Percentiles rank a stretch among this genome's conserved stretches.
Evolutionary conservation across 2,329 filamentous ascomycete genomes (phyloP).

Genomic region (Colletotrichum abscissum): DNA sequence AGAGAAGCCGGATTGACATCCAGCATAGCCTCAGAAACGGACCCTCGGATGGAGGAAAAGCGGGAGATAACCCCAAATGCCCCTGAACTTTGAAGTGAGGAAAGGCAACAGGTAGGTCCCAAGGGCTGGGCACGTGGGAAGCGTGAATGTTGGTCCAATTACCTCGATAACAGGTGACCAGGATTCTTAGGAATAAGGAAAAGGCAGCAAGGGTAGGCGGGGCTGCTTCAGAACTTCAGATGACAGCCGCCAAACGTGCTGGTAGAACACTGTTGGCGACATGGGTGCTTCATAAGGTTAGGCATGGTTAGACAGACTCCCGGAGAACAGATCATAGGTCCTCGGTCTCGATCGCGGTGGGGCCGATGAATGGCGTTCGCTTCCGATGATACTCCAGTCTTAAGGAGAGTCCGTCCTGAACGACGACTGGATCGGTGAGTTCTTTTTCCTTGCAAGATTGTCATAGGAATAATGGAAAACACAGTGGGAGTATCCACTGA

Average conservation of each 20-base stretch:
- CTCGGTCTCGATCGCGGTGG: conserved; percentile 19
- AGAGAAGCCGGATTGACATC: conserved; percentile 23
- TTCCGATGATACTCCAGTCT: neutral
- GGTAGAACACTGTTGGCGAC: neutral
- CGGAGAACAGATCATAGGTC: neutral
- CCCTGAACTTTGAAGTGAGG: neutral
- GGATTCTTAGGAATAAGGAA: neutral
- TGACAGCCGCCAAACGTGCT: conserved; percentile 2
- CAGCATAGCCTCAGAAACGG: conserved; percentile 22
- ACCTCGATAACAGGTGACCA: neutral
- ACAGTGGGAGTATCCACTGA: too few species aligned
- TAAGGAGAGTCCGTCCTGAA: neutral
- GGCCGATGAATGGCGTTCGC: neutral
- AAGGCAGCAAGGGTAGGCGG: neutral
- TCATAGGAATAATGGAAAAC: neutral
- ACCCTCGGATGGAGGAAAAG: neutral
- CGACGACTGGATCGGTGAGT: neutral
- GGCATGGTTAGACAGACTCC: neutral
- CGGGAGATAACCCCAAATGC: conserved; percentile 2
- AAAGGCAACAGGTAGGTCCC: neutral
- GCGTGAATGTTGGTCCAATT: neutral
- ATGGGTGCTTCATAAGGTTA: conserved; percentile 14
- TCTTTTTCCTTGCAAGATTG: neutral
- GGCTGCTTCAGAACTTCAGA: conserved; percentile 8
- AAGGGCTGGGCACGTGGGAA: conserved; percentile 19